These are phyloP conservation scores for Stagonosporopsis chrysanthemi DNA, from an alignment of 2,329 filamentous ascomycete species.

Conservation along the genomic window DNA sequence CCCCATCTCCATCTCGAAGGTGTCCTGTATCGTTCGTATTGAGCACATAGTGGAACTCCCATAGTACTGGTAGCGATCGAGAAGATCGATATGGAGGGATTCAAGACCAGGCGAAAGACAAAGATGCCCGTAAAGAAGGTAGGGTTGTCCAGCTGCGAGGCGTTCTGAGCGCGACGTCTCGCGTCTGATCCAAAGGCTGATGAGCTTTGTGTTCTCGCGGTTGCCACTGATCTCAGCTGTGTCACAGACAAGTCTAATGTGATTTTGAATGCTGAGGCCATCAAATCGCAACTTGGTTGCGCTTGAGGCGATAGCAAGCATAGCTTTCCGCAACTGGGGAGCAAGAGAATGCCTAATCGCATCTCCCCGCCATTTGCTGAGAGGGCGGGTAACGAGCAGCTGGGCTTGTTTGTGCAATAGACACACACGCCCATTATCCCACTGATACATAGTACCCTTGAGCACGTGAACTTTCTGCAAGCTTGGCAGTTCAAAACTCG, in stretches of 20 bases:
- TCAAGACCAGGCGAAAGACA: conserved; percentile 3
- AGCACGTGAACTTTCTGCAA: neutral
- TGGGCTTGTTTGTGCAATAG: neutral
- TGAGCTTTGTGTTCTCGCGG: neutral
- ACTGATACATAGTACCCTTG: neutral
- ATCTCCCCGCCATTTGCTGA: conserved; percentile 10
- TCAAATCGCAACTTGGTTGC: neutral
- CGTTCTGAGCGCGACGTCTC: neutral
- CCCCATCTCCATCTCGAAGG: neutral
- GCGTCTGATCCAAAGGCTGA: neutral
- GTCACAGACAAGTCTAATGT: neutral
- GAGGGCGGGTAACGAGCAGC: neutral
- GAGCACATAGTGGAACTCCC: neutral
- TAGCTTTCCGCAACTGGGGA: neutral
- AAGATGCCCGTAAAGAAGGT: neutral
- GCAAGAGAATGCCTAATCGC: neutral
- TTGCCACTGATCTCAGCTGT: neutral
- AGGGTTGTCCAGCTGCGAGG: neutral
- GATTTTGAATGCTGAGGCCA: neutral
- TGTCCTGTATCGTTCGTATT: neutral
- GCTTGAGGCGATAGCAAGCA: neutral
- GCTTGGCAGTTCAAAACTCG: neutral
- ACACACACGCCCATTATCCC: neutral
- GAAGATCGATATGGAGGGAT: conserved; percentile 14
- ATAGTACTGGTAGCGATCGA: no score